These are phyloP conservation scores for Tilletia indica DNA, from an alignment of 1,284 basidiomycete genomes.

Conservation along the genomic window DNA sequence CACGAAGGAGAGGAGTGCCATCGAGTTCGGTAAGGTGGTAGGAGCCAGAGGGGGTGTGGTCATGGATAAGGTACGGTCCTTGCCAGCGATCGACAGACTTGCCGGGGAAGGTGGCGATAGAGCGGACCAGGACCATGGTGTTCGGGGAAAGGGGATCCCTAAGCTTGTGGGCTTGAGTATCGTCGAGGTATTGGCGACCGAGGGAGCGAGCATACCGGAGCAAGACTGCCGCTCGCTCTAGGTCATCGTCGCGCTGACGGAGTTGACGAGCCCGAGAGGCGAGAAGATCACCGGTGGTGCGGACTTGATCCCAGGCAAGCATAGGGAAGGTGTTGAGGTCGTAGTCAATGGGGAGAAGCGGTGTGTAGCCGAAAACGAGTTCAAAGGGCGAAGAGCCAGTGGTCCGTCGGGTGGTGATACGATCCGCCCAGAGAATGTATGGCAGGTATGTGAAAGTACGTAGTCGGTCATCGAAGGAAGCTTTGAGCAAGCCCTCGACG, in stretches of 20 bases:
- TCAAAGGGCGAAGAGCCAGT: neutral
- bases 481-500: neutral
- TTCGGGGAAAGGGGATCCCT: neutral
- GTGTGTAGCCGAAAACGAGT: neutral
- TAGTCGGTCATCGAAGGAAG: neutral
- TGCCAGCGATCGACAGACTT: neutral
- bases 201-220: neutral
- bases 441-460: neutral
- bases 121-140: neutral
- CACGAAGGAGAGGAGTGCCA: too few species aligned
- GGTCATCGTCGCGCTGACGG: neutral
- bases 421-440: neutral
- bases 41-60: too few species aligned
- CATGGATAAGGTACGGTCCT: too few species aligned
- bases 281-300: neutral
- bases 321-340: neutral
- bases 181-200: neutral
- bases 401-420: neutral
- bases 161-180: neutral
- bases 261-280: neutral
- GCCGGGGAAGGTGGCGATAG: neutral
- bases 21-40: too few species aligned
- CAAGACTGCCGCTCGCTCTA: neutral
- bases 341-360: slow-evolving; percentile 7
- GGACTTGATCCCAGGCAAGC: neutral